Evolutionary conservation across 2,329 filamentous ascomycete genomes (phyloP).

Genomic region (Aspergillus intermedius): DNA sequence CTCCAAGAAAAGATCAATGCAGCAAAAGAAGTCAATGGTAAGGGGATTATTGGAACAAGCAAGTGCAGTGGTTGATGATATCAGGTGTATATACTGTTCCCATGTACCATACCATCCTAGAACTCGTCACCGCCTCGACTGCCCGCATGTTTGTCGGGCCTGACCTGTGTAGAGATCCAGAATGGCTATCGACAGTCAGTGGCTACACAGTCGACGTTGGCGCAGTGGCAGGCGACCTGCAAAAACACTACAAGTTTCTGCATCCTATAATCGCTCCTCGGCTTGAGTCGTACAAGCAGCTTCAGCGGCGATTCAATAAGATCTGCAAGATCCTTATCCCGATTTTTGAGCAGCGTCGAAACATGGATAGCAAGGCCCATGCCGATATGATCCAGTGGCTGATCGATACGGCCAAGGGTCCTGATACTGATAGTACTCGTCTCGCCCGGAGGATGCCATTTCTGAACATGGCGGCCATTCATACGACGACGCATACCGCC

Average conservation of each 20-base stretch:
- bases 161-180: not conserved
- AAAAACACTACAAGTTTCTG: not conserved
- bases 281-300: conserved; percentile 1
- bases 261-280: not conserved
- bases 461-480: not conserved
- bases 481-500: not conserved
- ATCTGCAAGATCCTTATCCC: not conserved
- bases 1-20: not conserved
- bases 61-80: not conserved
- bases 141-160: not conserved
- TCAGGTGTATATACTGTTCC: not conserved
- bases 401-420: conserved; percentile 18
- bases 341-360: not conserved
- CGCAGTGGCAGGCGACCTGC: not conserved
- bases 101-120: not conserved
- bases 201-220: not conserved
- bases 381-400: not conserved
- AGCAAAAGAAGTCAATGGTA: not conserved
- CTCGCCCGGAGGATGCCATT: conserved; percentile 18
- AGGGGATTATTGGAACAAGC: not conserved
- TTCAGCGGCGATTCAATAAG: conserved; percentile 2
- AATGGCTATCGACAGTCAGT: not conserved
- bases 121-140: not conserved
- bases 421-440: not conserved
- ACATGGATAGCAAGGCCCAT: not conserved